These are phyloP conservation scores for Phaeolepiota aurea DNA, from an alignment of 768 basidiomycete species.

Conservation along the genomic window DNA sequence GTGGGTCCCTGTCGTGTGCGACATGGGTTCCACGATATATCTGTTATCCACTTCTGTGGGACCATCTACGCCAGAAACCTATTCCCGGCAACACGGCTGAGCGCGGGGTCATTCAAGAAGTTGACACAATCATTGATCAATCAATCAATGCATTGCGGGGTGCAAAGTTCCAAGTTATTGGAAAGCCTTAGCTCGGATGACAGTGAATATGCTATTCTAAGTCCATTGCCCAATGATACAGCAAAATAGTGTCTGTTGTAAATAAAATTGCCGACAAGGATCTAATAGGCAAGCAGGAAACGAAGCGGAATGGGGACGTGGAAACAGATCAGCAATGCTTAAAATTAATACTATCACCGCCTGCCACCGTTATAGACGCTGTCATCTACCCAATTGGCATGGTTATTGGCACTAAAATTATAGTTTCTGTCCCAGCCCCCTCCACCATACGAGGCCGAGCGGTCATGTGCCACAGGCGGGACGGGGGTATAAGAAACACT, in stretches of 20 bases:
- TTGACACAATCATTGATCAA: too few species aligned
- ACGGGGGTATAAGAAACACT: slow-evolving; percentile 21
- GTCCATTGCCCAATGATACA: not conserved
- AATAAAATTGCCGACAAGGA: not conserved
- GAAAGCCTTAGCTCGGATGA: too few species aligned
- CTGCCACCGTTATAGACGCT: slow-evolving; percentile 34
- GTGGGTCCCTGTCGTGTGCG: too few species aligned
- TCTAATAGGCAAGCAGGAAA: too few species aligned
- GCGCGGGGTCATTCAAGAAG: too few species aligned
- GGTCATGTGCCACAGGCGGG: slow-evolving; percentile 19
- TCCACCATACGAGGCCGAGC: slow-evolving; percentile 14
- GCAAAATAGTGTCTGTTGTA: not conserved
- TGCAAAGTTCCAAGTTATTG: too few species aligned
- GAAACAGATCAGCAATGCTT: not conserved
- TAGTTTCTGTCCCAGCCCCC: slow-evolving; percentile 11
- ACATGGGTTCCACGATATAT: too few species aligned
- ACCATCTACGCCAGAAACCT: too few species aligned
- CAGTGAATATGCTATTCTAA: not conserved
- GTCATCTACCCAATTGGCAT: slow-evolving; percentile 37
- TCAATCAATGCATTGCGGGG: too few species aligned
- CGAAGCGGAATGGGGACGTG: not conserved
- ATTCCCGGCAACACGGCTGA: too few species aligned
- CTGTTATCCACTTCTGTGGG: too few species aligned
- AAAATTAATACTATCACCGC: not conserved
- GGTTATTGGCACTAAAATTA: slow-evolving; percentile 21